phyloP scores from a whole-genome alignment of 441 rosid genomes.

The Geranium incanum region DNA sequence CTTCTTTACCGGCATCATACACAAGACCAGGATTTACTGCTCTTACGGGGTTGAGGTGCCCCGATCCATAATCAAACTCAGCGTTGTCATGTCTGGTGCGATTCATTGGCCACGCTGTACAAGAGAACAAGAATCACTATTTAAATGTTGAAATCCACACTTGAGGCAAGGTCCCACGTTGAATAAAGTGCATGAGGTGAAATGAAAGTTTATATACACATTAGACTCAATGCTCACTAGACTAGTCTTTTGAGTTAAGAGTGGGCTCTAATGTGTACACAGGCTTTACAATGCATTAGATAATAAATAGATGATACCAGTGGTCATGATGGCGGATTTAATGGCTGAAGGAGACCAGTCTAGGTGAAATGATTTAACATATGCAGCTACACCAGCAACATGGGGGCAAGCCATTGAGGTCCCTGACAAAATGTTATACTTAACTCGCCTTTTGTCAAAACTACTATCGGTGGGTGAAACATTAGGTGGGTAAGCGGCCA shows the following conservation, averaged over 20 bases:
- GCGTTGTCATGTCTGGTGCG: conserved; percentile 17
- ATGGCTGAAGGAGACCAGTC: conserved; percentile 50
- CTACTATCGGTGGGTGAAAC: not conserved
- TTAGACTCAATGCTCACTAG: too few relatives aligned
- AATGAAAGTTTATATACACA: too few relatives aligned
- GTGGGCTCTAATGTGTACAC: not conserved
- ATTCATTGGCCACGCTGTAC: conserved; percentile 35
- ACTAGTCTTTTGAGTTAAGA: too few relatives aligned
- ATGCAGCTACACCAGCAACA: conserved; percentile 43
- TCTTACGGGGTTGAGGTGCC: conserved; percentile 34
- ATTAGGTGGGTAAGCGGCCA: conserved; percentile 11
- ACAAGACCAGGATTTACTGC: conserved; percentile 41
- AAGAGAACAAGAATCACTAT: not conserved
- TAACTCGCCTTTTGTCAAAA: not conserved
- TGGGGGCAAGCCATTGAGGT: conserved; percentile 51
- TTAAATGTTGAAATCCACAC: too few relatives aligned
- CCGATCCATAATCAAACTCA: conserved; percentile 44
- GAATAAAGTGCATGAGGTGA: too few relatives aligned
- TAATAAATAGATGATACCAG: conserved; percentile 24
- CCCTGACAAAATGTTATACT: not conserved
- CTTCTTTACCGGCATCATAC: conserved; percentile 28
- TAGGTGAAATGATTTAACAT: conserved; percentile 40
- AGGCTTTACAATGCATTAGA: too few relatives aligned
- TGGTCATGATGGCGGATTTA: conserved; percentile 30
- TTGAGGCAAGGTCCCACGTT: too few relatives aligned